A percentile compares a stretch with the other conserved stretches of the same genome.
Evolutionary conservation across 495 filamentous ascomycete species (phyloP).

Genomic region (Daldinia caldariorum): DNA sequence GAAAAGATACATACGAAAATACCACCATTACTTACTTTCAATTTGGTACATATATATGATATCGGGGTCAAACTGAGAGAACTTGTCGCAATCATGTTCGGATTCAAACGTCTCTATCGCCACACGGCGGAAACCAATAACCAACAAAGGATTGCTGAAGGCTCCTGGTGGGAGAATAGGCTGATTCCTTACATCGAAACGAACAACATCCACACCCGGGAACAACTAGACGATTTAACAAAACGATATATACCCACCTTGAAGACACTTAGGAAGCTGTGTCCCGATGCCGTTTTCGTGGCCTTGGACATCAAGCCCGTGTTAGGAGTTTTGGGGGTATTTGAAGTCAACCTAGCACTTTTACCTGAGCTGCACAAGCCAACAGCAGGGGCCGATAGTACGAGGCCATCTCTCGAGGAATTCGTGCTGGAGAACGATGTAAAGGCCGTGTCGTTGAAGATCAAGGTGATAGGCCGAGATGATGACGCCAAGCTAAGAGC

Average conservation of each 20-base stretch:
- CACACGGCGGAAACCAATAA: not conserved
- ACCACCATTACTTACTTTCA: not conserved
- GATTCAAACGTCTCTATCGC: not conserved
- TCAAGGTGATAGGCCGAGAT: not conserved
- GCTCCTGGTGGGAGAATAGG: not conserved
- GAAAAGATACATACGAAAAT: not conserved
- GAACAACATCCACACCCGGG: not conserved
- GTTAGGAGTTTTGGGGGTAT: too few relatives aligned
- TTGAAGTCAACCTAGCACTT: constrained; percentile 15
- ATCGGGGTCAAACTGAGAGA: not conserved
- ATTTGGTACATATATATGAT: not conserved
- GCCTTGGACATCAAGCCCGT: constrained; percentile 4
- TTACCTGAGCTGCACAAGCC: constrained; percentile 7
- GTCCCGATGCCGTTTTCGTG: constrained; percentile 8
- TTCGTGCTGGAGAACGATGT: not conserved
- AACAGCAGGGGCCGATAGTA: not conserved
- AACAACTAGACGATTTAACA: not conserved
- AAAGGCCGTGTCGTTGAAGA: not conserved
- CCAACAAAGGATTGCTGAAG: not conserved
- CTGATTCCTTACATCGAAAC: not conserved
- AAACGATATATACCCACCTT: constrained; percentile 10
- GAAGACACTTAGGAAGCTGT: constrained; percentile 1
- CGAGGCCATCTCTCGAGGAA: not conserved
- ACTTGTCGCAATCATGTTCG: not conserved
- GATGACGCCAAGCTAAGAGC: not conserved